Conservation (phyloP, 1,284 basidiomycete species). For the Moesziomyces sp. region DNA sequence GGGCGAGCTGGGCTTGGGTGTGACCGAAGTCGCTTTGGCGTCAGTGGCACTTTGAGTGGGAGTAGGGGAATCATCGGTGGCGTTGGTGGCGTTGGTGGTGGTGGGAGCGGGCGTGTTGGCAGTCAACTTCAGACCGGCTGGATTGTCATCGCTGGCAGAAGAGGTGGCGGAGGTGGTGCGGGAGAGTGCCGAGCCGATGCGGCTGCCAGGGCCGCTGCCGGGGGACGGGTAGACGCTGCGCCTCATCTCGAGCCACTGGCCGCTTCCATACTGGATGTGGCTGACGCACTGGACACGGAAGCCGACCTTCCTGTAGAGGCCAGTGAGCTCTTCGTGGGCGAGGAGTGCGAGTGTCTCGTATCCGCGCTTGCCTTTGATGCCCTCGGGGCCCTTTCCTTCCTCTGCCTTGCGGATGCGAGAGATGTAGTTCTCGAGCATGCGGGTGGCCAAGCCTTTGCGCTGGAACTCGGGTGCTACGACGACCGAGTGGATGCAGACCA, state of each 20-base stretch:
- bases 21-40: neutral
- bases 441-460: conserved; percentile 50
- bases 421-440: conserved; percentile 57
- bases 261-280: conserved; percentile 55
- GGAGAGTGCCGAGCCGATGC: conserved; percentile 23
- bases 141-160: conserved; percentile 22
- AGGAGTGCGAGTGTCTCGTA: conserved; percentile 63
- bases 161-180: conserved; percentile 36
- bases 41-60: neutral
- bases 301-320: conserved; percentile 57
- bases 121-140: conserved; percentile 19
- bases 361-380: conserved; percentile 43
- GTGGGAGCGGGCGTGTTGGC: neutral
- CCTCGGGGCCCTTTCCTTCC: conserved; percentile 43
- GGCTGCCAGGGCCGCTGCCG: conserved; percentile 16
- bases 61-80: too few species aligned
- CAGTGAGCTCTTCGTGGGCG: conserved; percentile 56
- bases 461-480: conserved; percentile 55
- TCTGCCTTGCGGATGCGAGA: conserved; percentile 45
- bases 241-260: conserved; percentile 65
- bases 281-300: conserved; percentile 59
- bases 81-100: neutral
- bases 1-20: conserved; percentile 5
- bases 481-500: conserved; percentile 65
- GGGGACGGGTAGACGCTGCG: conserved; percentile 49